Evolutionary conservation across 768 basidiomycete genomes (phyloP), one percentile per base, ranked within the genome.

Genomic region (Mycena metata): DNA sequence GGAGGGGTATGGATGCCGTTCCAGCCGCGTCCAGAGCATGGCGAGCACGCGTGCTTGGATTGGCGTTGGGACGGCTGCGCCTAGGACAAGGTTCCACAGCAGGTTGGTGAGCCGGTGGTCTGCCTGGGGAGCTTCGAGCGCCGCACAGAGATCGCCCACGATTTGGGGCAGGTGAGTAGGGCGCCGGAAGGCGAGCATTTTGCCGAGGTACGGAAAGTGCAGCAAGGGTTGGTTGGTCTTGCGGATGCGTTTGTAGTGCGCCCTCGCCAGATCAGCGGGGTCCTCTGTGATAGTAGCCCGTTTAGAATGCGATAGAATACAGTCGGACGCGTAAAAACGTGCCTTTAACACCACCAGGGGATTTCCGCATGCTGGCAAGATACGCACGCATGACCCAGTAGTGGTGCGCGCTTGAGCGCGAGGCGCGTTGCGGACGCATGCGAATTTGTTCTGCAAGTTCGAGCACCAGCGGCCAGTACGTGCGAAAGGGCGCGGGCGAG

Each of bases 351-450:
- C n/a, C 69, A 35, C 69, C 71, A 42, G 76, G 56, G 26, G 67
- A 49, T 26, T 63, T 55, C n/a, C 72, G 72, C 24, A 76, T 73
- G 35, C 69, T 69, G 16, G 79, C 81, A 11, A 88, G 76, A 35
- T 79, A 72, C 15, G 84, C 85, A 39, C 79, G 84, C 86, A 91
- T 86, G 52, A 87, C 74, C 90, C 90, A 92, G 76, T 87, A 91
- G 54, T 83, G 81, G 73, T 91, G 89, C n/a, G 83, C 79, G 47
- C 79, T 76, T 17, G 36, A 78, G 69, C 36, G 67, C 19, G 56
- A 52, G 45, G 49, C 66, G 36, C 65, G 55, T 21, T 46, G 60
- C 42, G 45, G 33, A 11, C 67, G 64, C 17, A 66, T 45, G 45
- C 64, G 67, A 23, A 72, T 72, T 59, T 86, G 84, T 41, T 73